Evolutionary conservation across 345 rosid species (phyloP).

Genomic region (Salix brachista): DNA sequence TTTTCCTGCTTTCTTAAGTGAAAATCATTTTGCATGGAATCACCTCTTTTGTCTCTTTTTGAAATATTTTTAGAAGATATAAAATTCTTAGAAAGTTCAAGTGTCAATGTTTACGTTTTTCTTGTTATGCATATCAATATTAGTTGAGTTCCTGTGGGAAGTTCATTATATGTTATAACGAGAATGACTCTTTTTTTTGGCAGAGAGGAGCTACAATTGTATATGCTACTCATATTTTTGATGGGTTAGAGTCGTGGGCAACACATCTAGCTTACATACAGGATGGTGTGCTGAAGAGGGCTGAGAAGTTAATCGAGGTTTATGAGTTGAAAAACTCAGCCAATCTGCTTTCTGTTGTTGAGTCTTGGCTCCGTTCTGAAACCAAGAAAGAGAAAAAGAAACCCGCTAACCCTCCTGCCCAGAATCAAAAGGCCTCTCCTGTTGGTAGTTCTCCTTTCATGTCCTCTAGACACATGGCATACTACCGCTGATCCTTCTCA

Average conservation of each 20-base stretch:
- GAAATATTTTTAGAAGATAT: neutral
- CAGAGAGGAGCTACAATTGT: slow-evolving; percentile 89
- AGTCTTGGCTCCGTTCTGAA: slow-evolving; percentile 85
- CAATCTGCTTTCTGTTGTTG: slow-evolving; percentile 78
- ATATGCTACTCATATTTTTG: slow-evolving; percentile 90
- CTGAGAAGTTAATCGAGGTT: slow-evolving; percentile 48
- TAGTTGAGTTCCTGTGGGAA: neutral
- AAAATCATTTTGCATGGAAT: neutral
- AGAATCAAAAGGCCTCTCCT: slow-evolving; percentile 43
- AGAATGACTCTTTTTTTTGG: neutral
- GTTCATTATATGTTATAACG: neutral
- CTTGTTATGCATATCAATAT: neutral
- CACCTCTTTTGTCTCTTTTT: neutral
- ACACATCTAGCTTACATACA: slow-evolving; percentile 84
- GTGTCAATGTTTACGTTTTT: neutral
- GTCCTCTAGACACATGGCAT: slow-evolving; percentile 90
- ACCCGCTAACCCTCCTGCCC: slow-evolving; percentile 30
- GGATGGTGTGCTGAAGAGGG: slow-evolving; percentile 65
- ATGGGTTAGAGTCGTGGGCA: slow-evolving; percentile 89
- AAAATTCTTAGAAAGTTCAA: neutral
- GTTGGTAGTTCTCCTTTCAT: slow-evolving; percentile 56
- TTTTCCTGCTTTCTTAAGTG: neutral
- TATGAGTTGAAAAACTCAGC: slow-evolving; percentile 57
- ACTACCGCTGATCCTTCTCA: slow-evolving; percentile 52
- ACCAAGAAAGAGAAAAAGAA: slow-evolving; percentile 55